Conservation (phyloP, 2,329 filamentous ascomycete genomes). For the Dendrostoma leiphaemia region DNA sequence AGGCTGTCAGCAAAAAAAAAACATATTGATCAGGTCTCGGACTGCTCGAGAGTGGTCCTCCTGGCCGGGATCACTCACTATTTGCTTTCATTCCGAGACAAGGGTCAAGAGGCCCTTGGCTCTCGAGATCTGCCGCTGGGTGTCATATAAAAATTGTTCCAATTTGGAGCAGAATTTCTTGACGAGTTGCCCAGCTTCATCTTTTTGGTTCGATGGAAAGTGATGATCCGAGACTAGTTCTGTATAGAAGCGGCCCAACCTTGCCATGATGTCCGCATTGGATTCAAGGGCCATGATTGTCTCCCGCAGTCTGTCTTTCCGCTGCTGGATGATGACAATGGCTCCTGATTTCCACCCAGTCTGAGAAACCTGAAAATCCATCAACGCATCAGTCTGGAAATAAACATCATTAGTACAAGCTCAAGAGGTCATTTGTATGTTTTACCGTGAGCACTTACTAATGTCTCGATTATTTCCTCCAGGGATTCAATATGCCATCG, state of each 20-base stretch:
- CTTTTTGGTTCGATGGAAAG: slow-evolving; percentile 20
- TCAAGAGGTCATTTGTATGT: no score
- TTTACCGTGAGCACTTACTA: no score
- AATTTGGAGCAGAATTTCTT: neutral
- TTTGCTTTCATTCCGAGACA: slow-evolving; percentile 33
- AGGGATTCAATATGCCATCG: slow-evolving; percentile 38
- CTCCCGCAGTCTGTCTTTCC: slow-evolving; percentile 36
- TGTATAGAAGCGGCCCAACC: slow-evolving; percentile 29
- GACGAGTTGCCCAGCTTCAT: slow-evolving; percentile 14
- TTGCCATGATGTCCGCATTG: slow-evolving; percentile 35
- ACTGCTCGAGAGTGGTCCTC: no score
- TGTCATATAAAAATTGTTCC: slow-evolving; percentile 21
- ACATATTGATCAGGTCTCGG: neutral
- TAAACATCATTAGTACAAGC: neutral
- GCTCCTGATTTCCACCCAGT: neutral
- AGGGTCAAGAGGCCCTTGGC: slow-evolving; percentile 32
- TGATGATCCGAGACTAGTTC: slow-evolving; percentile 21
- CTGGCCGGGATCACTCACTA: slow-evolving; percentile 23
- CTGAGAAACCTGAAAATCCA: slow-evolving; percentile 14
- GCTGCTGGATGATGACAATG: slow-evolving; percentile 29
- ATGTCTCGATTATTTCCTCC: slow-evolving; percentile 26
- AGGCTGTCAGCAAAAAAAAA: neutral
- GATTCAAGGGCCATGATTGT: slow-evolving; percentile 34
- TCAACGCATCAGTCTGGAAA: slow-evolving; percentile 24
- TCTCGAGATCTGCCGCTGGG: slow-evolving; percentile 33